These are phyloP conservation scores for Fusarium falciforme DNA, from an alignment of 2,329 filamentous ascomycete species.

Conservation along the genomic window DNA sequence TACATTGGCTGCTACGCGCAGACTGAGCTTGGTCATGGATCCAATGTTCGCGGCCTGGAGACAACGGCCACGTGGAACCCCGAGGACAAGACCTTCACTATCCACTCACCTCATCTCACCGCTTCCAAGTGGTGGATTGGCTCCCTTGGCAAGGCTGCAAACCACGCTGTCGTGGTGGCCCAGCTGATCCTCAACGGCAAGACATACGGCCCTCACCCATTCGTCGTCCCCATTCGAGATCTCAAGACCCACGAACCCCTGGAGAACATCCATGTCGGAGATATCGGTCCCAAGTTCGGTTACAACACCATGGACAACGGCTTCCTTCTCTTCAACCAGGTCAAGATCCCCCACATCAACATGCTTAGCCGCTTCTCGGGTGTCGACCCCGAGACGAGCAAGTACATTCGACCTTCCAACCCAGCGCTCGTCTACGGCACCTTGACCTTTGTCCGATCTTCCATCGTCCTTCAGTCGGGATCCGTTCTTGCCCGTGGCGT, in stretches of 20 bases:
- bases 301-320: slow-evolving; percentile 89
- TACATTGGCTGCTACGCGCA: slow-evolving; percentile 85
- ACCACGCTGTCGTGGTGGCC: slow-evolving; percentile 83
- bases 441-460: slow-evolving; percentile 79
- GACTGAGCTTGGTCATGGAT: slow-evolving; percentile 83
- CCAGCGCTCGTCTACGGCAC: slow-evolving; percentile 80
- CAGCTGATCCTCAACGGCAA: slow-evolving; percentile 78
- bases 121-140: slow-evolving; percentile 90
- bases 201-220: slow-evolving; percentile 79
- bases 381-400: slow-evolving; percentile 74
- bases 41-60: slow-evolving; percentile 79
- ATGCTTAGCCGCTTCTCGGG: slow-evolving; percentile 79
- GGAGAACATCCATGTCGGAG: slow-evolving; percentile 78
- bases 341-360: slow-evolving; percentile 77
- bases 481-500: slow-evolving; percentile 79
- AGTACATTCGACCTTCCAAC: slow-evolving; percentile 74
- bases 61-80: slow-evolving; percentile 80
- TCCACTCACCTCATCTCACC: slow-evolving; percentile 80
- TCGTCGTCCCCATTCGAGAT: slow-evolving; percentile 80
- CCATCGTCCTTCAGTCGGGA: slow-evolving; percentile 79
- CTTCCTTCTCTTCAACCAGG: slow-evolving; percentile 80
- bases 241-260: slow-evolving; percentile 76
- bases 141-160: slow-evolving; percentile 79
- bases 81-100: slow-evolving; percentile 77
- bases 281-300: slow-evolving; percentile 84